phyloP scores from a whole-genome alignment of 1,139 yeast species.

The Debaryomycetaceae sp. region DNA sequence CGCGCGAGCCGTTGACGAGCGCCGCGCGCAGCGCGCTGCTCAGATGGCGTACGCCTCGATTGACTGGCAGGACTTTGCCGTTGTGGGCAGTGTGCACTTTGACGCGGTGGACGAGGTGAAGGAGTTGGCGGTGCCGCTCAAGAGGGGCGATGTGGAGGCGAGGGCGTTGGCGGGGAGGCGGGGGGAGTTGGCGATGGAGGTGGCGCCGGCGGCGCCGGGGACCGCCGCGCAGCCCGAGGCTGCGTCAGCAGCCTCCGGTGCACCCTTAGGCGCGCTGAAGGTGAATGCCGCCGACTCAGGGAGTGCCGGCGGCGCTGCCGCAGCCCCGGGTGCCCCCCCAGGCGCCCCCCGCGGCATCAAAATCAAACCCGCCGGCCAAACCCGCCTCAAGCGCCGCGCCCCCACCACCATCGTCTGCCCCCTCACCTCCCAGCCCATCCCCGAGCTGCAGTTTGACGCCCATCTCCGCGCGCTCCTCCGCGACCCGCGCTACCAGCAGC shows the following conservation, averaged over 20 bases:
- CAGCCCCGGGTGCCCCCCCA: slow-evolving; percentile 4
- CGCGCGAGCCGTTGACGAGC: slow-evolving; percentile 24
- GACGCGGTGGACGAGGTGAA: slow-evolving; percentile 61
- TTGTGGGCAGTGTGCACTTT: slow-evolving; percentile 68
- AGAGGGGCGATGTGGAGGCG: slow-evolving; percentile 55
- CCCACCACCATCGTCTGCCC: slow-evolving; percentile 61
- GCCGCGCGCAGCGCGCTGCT: slow-evolving; percentile 28
- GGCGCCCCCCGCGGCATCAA: slow-evolving; percentile 53
- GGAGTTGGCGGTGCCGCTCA: slow-evolving; percentile 58
- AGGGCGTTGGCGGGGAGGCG: slow-evolving; percentile 48
- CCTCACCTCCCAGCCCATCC: slow-evolving; percentile 62
- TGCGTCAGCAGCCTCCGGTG: too few species aligned
- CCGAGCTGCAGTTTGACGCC: slow-evolving; percentile 67
- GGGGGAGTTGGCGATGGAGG: slow-evolving; percentile 5
- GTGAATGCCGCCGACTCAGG: too few species aligned
- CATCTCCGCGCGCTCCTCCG: slow-evolving; percentile 70
- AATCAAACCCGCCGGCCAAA: slow-evolving; percentile 64
- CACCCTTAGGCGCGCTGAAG: too few species aligned
- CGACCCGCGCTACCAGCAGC: slow-evolving; percentile 76
- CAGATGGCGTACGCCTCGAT: slow-evolving; percentile 63
- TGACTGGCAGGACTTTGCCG: slow-evolving; percentile 82
- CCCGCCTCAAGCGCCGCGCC: slow-evolving; percentile 43
- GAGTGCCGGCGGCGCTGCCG: too few species aligned
- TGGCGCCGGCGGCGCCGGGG: slow-evolving; percentile 3
- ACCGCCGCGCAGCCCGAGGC: too few species aligned